These are phyloP conservation scores for Botryotinia calthae DNA, from an alignment of 2,329 filamentous ascomycete genomes.

Conservation along the genomic window DNA sequence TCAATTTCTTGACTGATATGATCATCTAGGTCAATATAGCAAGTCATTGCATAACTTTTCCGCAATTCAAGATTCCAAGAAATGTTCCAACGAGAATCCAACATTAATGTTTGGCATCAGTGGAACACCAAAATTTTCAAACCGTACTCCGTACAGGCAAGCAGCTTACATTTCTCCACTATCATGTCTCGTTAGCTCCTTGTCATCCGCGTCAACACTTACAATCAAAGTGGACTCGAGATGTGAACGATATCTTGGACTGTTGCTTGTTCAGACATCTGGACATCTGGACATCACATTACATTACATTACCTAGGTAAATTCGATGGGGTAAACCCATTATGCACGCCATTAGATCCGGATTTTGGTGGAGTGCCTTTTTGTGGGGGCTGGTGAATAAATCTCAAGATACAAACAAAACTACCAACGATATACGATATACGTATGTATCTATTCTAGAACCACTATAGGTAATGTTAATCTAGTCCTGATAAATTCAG, in stretches of 20 bases:
- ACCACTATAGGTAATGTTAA: not conserved
- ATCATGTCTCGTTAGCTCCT: not conserved
- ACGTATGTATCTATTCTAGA: not conserved
- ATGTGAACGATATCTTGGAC: not conserved
- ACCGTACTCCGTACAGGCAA: not conserved
- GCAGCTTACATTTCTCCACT: not conserved
- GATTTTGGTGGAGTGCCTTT: not conserved
- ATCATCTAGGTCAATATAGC: not conserved
- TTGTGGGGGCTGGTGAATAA: not conserved
- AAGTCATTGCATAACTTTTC: not conserved
- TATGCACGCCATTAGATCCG: conserved; percentile 1
- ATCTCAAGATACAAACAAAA: not conserved
- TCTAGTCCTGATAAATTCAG: not conserved
- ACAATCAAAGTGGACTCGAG: not conserved
- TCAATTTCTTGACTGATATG: not conserved
- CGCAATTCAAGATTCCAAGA: not conserved
- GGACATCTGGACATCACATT: not conserved
- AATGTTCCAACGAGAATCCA: not conserved
- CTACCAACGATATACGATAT: not conserved
- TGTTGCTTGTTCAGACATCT: not conserved
- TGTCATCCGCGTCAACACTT: not conserved
- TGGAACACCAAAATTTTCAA: not conserved
- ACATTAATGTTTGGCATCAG: not conserved
- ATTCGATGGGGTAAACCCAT: not conserved
- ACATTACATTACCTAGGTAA: not conserved